Conservation (phyloP, 2,329 filamentous ascomycete genomes). For the Macrophomina pseudophaseolina region DNA sequence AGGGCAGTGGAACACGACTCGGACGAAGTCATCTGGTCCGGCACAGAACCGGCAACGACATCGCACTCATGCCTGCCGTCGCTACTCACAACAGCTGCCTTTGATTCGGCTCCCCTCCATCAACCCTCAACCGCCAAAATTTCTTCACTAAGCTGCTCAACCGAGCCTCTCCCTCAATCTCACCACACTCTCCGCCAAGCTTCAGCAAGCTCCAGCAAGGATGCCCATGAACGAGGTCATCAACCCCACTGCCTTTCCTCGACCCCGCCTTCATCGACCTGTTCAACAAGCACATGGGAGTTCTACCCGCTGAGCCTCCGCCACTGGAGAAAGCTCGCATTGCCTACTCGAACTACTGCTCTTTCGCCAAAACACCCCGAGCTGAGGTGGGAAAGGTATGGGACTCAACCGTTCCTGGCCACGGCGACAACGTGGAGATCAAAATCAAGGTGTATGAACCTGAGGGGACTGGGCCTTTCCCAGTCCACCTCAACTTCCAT, state of each 20-base stretch:
- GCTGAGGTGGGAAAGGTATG: not conserved
- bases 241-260: not conserved
- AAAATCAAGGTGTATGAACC: not conserved
- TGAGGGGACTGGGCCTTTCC: not conserved
- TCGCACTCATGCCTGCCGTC: no score
- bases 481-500: slow-evolving; percentile 1
- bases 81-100: not conserved
- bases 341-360: not conserved
- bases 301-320: not conserved
- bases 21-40: no score
- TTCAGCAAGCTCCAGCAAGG: not conserved
- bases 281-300: slow-evolving; percentile 4
- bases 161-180: no score
- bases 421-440: not conserved
- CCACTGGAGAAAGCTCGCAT: not conserved
- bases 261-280: slow-evolving; percentile 3
- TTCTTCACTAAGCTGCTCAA: not conserved
- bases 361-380: not conserved
- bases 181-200: no score
- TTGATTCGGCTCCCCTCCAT: not conserved
- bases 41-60: no score
- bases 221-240: not conserved
- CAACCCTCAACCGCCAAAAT: not conserved
- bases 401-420: not conserved
- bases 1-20: no score